Percentiles rank a stretch among this genome's conserved stretches.
These are phyloP conservation scores for Myriosclerotinia scirpicola DNA, from an alignment of 2,329 filamentous ascomycete genomes.

Conservation along the genomic window DNA sequence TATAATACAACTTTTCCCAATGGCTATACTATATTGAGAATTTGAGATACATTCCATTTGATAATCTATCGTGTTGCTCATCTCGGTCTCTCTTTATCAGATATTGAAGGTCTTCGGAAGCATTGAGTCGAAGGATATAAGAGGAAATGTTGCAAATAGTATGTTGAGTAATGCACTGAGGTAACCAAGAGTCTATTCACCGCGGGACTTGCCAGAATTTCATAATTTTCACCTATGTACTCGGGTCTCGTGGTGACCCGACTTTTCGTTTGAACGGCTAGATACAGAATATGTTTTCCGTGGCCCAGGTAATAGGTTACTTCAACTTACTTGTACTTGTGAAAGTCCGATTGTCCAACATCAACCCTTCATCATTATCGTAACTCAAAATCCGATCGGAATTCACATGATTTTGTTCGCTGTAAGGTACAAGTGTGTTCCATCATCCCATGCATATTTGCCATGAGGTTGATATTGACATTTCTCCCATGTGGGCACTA, in stretches of 20 bases:
- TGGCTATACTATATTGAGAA: not conserved
- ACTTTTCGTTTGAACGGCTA: conserved; percentile 22
- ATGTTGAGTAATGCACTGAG: conserved; percentile 15
- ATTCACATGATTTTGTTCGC: conserved; percentile 23
- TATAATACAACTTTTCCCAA: not conserved
- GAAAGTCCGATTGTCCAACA: conserved; percentile 21
- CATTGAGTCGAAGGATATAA: not conserved
- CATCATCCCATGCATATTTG: conserved; percentile 17
- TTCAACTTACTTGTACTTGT: not conserved
- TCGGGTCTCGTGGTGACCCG: conserved; percentile 22
- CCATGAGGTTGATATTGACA: conserved; percentile 34
- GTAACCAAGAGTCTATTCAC: conserved; percentile 16
- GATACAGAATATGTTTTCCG: conserved; percentile 19
- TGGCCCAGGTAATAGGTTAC: conserved; percentile 24
- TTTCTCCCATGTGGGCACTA: conserved; percentile 28
- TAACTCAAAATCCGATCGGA: not conserved
- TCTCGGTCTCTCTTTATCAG: conserved; percentile 12
- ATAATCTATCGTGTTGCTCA: conserved; percentile 18
- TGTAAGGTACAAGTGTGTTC: conserved; percentile 27
- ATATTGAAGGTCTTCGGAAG: conserved; percentile 22
- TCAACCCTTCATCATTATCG: not conserved
- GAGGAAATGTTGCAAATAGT: not conserved
- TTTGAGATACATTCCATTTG: not conserved
- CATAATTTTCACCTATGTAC: not conserved
- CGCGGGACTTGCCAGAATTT: conserved; percentile 17